Evolutionary conservation across 1,284 basidiomycete genomes (phyloP), one percentile per base, ranked within the genome.

Genomic region (Apiotrichum brassicae): DNA sequence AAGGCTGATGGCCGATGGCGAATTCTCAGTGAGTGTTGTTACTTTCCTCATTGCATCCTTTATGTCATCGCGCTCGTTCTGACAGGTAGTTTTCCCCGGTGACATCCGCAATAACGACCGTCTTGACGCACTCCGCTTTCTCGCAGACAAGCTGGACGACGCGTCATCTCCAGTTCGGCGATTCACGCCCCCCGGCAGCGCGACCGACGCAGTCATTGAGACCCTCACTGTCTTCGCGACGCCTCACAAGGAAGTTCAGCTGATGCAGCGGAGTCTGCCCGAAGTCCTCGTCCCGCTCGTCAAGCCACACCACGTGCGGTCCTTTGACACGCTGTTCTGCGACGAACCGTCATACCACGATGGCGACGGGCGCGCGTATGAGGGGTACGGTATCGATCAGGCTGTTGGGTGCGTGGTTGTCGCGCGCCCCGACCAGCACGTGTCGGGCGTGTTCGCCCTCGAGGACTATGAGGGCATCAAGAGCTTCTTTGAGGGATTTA

Each of bases 1-100:
- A 81, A 80, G 4, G 76, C 84, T 12, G 82, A 87, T 58, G 76
- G 76, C 9, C 80, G 82, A n/a, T 87, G 85, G 77, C 84, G 86
- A 60, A 48, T 87, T 26, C 71, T 88, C 39, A 46, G 40, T 40
- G 38, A 13, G 38, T 26, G 5, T 18, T 23, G 5, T 6, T 35
- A 19, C 34, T 3, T 3, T 35, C 11, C 4, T 14, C 11, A 40
- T 14, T 30, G 9, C 9, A 30, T 8, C 28, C 28, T 30, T 30
- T 30, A 14, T 30, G 8, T n/a, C n/a, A n/a, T n/a, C n/a, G n/a
- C 9, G 28, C 28, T 14, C 8, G 14, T 30, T 9, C 28, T 30
- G 28, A 18, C n/a, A 6, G 16, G n/a, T 20, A 20, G 72, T 86
- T 13, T 87, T 87, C 66, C 72, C 78, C 0, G 86, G 86, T 8